phyloP scores from a whole-genome alignment of 192 early-diverging fungal species.

The Coemansia brasiliensis region DNA sequence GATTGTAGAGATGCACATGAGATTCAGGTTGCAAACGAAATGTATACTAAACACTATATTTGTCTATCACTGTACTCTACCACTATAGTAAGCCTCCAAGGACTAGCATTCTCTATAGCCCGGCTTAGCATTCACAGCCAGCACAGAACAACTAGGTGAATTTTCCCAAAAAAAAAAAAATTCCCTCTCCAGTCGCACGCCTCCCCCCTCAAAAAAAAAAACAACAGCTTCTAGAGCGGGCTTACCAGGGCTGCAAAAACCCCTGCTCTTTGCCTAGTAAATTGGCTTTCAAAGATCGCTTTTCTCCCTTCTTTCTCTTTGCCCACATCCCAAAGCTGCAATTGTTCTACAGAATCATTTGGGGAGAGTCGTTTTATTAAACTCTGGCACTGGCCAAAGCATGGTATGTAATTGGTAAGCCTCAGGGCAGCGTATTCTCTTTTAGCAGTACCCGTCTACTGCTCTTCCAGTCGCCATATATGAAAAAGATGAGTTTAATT shows the following conservation, averaged over 20 bases:
- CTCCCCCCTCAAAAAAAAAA: too few species aligned
- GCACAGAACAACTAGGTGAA: not conserved
- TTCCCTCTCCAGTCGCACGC: not conserved
- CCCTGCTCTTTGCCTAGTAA: too few species aligned
- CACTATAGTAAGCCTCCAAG: slow-evolving; percentile 18
- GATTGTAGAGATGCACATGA: too few species aligned
- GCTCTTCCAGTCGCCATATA: not conserved
- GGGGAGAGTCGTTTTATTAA: slow-evolving; percentile 3
- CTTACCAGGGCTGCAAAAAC: too few species aligned
- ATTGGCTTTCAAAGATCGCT: not conserved
- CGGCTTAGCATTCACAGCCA: slow-evolving; percentile 2
- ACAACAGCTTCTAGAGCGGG: too few species aligned
- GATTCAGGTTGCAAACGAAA: too few species aligned
- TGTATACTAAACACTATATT: slow-evolving; percentile 22
- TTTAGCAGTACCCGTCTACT: slow-evolving; percentile 10
- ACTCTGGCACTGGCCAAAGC: not conserved
- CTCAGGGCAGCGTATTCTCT: not conserved
- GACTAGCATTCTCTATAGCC: slow-evolving; percentile 7
- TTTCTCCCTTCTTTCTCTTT: not conserved
- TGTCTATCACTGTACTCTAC: slow-evolving; percentile 3
- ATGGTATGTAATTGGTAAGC: slow-evolving; percentile 3
- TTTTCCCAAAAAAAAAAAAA: not conserved
- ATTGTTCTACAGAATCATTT: slow-evolving; percentile 1
- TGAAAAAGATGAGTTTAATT: too few species aligned
- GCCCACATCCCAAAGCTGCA: not conserved